Percentiles rank a stretch among this genome's conserved stretches.
Conservation (phyloP, 1,284 basidiomycete genomes). For the Xerocomus nothofagi region DNA sequence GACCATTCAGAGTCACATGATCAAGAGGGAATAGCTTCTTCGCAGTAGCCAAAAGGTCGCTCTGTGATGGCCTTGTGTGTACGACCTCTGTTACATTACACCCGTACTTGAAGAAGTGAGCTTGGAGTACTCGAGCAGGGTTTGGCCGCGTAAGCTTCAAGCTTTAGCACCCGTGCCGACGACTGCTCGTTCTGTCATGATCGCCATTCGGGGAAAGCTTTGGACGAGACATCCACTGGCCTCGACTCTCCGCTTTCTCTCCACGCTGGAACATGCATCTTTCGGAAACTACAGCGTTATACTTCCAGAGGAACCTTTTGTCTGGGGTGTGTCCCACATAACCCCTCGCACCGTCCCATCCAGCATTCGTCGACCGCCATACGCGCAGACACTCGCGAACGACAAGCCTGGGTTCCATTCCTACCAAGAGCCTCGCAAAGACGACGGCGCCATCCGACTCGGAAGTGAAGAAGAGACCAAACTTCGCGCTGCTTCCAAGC, state of each 20-base stretch:
- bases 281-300: constrained; percentile 65
- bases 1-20: too few relatives aligned
- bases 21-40: too few relatives aligned
- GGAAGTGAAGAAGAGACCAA: constrained; percentile 56
- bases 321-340: constrained; percentile 66
- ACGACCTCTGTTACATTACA: too few relatives aligned
- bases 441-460: constrained; percentile 50
- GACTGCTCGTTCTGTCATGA: too few relatives aligned
- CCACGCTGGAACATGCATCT: constrained; percentile 25
- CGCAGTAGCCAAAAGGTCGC: too few relatives aligned
- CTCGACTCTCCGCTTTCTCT: constrained; percentile 9
- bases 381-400: constrained; percentile 37
- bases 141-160: too few relatives aligned
- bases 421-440: constrained; percentile 26
- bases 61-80: too few relatives aligned
- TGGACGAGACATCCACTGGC: background rate
- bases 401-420: constrained; percentile 6
- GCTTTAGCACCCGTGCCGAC: too few relatives aligned
- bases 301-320: constrained; percentile 63
- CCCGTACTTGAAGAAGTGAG: too few relatives aligned
- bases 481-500: constrained; percentile 56
- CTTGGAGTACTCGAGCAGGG: too few relatives aligned
- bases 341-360: constrained; percentile 56
- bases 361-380: constrained; percentile 59
- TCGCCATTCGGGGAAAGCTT: background rate